Percentiles rank a stretch among this genome's conserved stretches.
Conservation (phyloP, 176 grass and related monocot genomes). For the Carex kokanica region DNA sequence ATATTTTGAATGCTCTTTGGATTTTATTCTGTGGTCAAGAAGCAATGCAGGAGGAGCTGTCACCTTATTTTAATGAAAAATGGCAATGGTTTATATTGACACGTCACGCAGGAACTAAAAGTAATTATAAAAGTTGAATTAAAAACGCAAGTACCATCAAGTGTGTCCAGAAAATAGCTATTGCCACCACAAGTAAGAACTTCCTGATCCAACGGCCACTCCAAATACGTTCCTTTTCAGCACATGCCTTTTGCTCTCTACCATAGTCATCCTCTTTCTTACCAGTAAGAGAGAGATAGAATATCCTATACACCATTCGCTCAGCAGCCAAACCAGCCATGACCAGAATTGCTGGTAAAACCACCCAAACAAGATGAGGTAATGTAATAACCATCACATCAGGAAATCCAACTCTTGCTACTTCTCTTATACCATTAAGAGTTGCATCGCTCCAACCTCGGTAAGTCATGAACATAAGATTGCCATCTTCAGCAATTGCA, state of each 20-base stretch:
- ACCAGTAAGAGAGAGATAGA: conserved; percentile 71
- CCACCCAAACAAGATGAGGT: conserved; percentile 76
- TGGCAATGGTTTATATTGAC: neutral
- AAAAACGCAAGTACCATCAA: conserved; percentile 52
- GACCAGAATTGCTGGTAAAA: conserved; percentile 61
- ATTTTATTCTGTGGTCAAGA: neutral
- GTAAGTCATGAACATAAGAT: conserved; percentile 62
- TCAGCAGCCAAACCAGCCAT: conserved; percentile 74
- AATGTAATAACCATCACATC: conserved; percentile 93
- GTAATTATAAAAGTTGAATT: neutral
- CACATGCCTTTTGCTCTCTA: conserved; percentile 47
- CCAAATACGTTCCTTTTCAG: conserved; percentile 35
- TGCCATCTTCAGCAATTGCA: conserved; percentile 55
- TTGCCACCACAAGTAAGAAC: conserved; percentile 46
- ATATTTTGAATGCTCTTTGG: neutral
- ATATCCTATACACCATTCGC: conserved; percentile 46
- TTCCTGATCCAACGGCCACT: conserved; percentile 72
- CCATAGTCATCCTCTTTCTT: conserved; percentile 82
- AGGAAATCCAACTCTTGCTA: conserved; percentile 49
- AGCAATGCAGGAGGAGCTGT: neutral
- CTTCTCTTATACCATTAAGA: conserved; percentile 24
- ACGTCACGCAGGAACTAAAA: neutral
- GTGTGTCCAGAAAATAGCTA: conserved; percentile 71
- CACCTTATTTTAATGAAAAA: neutral
- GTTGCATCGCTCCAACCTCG: conserved; percentile 61